These are phyloP conservation scores for Cryphonectria parasitica DNA, from an alignment of 2,329 filamentous ascomycete genomes.

Conservation along the genomic window DNA sequence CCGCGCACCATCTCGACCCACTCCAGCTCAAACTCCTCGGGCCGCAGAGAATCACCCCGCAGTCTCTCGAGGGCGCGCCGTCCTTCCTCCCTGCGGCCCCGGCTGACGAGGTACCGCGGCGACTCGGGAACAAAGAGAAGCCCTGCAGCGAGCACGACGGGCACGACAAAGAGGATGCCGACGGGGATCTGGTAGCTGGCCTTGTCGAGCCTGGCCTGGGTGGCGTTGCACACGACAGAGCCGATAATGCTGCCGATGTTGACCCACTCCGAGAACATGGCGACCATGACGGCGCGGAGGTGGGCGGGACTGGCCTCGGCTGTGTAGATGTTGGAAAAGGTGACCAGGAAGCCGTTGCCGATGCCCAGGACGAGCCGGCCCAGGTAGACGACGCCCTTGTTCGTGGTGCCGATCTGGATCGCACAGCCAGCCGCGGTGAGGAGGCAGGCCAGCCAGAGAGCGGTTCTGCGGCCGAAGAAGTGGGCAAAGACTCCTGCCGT, in stretches of 20 bases:
- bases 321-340: constrained; percentile 52
- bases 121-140: constrained; percentile 52
- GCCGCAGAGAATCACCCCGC: constrained; percentile 37
- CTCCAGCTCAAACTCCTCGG: constrained; percentile 43
- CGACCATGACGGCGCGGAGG: constrained; percentile 52
- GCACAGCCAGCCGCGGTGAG: constrained; percentile 48
- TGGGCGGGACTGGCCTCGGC: constrained; percentile 53
- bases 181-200: constrained; percentile 53
- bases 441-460: constrained; percentile 51
- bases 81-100: constrained; percentile 35
- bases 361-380: constrained; percentile 50
- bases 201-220: constrained; percentile 42
- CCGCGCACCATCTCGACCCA: constrained; percentile 46
- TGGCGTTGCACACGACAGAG: constrained; percentile 47
- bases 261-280: constrained; percentile 53
- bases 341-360: constrained; percentile 49
- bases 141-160: constrained; percentile 48
- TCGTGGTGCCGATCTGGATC: constrained; percentile 48
- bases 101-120: constrained; percentile 48
- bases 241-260: constrained; percentile 53
- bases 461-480: constrained; percentile 50
- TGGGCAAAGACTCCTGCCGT: constrained; percentile 51
- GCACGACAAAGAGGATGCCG: constrained; percentile 49
- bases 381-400: constrained; percentile 47
- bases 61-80: constrained; percentile 38